Evolutionary conservation across 768 basidiomycete genomes (phyloP), one percentile per base, ranked within the genome.

Genomic region (Lactarius hengduanensis): DNA sequence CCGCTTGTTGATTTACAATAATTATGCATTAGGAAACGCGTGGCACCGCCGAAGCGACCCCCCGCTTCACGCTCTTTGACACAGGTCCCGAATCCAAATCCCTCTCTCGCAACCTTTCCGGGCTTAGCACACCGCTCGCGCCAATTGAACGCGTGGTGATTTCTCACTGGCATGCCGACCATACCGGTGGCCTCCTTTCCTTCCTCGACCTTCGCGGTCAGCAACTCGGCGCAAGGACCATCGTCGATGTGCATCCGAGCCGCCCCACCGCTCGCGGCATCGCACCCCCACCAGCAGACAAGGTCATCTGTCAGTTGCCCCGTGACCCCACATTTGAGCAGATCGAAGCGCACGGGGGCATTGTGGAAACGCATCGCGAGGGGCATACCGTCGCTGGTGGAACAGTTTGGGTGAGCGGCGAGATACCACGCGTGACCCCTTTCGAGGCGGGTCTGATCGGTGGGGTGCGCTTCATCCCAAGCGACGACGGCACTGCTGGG

Each of bases 31-130:
- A 87, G 86, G 83, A 89, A 80, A 90, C 87, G 2, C 80, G 82
- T 65, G 75, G 81, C 13, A 34, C 67, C 11, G 71, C 79, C 28
- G 86, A 77, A 26, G 74, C 79, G 50, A 62, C 74, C 64, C 72
- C 79, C 3, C 83, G 84, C 62, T 77, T 81, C n/a, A 86, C 85
- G 18, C 80, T 94, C 41, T 92, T 95, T 73, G 93, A 95, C 76
- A 88, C 90, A 18, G 93, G 93, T 0, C 93, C 92, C 10, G 92
- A 94, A 72, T 84, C 85, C 18, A 79, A 78, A 28, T 86, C 89
- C 32, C 85, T 95, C 68, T 82, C 86, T n/a, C 86, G 90, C 59
- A 94, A 94, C 75, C 74, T 86, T 30, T 75, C 75, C 6, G 84
- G 86, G 4, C 80, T 94, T 80, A 78, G 85, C 26, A 73, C 85